Evolutionary conservation across 768 basidiomycete genomes (phyloP).

Genomic region (Boletus fagicola): DNA sequence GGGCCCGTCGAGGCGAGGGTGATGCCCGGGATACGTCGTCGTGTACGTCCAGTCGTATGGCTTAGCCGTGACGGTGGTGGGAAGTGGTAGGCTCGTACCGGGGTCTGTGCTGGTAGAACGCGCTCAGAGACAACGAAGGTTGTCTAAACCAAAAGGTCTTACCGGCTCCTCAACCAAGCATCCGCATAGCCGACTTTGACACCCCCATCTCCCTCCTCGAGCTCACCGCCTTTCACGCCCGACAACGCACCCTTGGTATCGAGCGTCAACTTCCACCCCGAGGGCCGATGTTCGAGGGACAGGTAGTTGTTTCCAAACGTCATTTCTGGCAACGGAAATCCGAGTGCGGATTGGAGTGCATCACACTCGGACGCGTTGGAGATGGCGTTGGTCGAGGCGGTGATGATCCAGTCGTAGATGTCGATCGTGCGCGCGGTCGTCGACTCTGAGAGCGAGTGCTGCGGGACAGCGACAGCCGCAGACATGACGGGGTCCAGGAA

Average conservation of each 20-base stretch:
- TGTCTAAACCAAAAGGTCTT: neutral
- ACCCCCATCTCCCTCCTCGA: constrained; percentile 79
- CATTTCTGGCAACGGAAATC: constrained; percentile 93
- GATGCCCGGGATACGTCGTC: constrained; percentile 75
- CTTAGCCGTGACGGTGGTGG: constrained; percentile 71
- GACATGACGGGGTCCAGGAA: constrained; percentile 35
- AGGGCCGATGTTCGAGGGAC: constrained; percentile 59
- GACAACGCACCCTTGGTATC: constrained; percentile 64
- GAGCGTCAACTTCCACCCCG: constrained; percentile 67
- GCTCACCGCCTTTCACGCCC: constrained; percentile 72
- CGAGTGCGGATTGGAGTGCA: constrained; percentile 57
- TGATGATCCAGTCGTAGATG: constrained; percentile 66
- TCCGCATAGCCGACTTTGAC: constrained; percentile 96
- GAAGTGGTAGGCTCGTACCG: constrained; percentile 61
- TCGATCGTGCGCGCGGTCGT: constrained; percentile 69
- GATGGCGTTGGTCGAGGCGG: constrained; percentile 72
- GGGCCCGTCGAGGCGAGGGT: constrained; percentile 3
- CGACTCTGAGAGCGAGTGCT: constrained; percentile 66
- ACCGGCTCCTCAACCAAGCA: constrained; percentile 91
- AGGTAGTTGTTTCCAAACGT: constrained; percentile 87
- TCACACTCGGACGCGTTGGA: constrained; percentile 77
- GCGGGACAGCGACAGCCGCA: constrained; percentile 48
- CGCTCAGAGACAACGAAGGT: constrained; percentile 22
- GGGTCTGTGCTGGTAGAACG: constrained; percentile 58
- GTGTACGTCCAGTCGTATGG: constrained; percentile 99